Evolutionary conservation across 2,329 filamentous ascomycete genomes (phyloP).

Genomic region (Cercospora zeina): DNA sequence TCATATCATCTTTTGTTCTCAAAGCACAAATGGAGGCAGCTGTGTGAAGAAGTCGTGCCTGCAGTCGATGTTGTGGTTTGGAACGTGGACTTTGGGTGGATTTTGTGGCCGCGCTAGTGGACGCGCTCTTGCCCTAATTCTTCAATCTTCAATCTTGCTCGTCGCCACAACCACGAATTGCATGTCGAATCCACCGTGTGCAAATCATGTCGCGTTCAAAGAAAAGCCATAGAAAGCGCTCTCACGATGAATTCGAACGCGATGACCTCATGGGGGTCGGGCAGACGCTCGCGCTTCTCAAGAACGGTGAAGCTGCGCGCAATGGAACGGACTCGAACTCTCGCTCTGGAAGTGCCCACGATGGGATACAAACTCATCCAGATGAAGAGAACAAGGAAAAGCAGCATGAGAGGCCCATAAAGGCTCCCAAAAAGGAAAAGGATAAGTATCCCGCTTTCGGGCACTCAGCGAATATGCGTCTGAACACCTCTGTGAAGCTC

Average conservation of each 20-base stretch:
- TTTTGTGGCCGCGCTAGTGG: background rate
- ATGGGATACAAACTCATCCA: constrained; percentile 11
- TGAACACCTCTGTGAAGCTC: constrained; percentile 59
- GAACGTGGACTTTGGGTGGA: background rate
- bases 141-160: background rate
- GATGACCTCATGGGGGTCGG: constrained; percentile 33
- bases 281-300: constrained; percentile 33
- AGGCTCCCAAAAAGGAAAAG: constrained; percentile 29
- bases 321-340: constrained; percentile 8
- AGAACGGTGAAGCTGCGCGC: constrained; percentile 13
- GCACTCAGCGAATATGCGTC: constrained; percentile 54
- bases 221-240: constrained; percentile 30
- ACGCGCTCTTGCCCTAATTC: background rate
- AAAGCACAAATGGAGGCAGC: background rate
- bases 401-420: constrained; percentile 33
- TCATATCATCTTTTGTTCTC: no score
- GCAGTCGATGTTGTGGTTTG: background rate
- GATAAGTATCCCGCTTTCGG: constrained; percentile 56
- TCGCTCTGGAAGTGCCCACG: constrained; percentile 23
- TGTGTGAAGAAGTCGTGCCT: background rate
- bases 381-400: constrained; percentile 32
- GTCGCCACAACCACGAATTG: background rate
- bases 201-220: constrained; percentile 15
- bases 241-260: constrained; percentile 33
- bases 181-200: background rate